Percentiles rank a stretch among this genome's conserved stretches.
These are phyloP conservation scores for Stephania cephalantha DNA, from an alignment of 164 flowering plant genomes.

Conservation along the genomic window DNA sequence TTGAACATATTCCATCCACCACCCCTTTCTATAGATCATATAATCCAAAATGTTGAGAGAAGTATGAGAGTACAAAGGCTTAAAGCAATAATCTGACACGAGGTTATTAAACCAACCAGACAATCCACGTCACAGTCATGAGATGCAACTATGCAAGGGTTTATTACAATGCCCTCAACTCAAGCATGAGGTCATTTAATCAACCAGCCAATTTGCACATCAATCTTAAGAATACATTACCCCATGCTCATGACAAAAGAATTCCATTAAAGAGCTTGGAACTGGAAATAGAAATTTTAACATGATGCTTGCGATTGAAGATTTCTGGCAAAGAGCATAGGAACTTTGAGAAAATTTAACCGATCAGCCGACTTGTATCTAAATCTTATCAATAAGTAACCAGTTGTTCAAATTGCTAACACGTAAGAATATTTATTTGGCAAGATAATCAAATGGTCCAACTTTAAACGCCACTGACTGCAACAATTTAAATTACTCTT, in stretches of 20 bases:
- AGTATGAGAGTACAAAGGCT: no score
- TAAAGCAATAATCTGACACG: no score
- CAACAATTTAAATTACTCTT: neutral
- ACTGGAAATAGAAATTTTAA: neutral
- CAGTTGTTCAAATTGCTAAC: neutral
- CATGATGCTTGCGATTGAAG: neutral
- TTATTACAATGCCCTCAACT: no score
- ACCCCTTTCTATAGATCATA: no score
- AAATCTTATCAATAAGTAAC: neutral
- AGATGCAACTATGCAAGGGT: no score
- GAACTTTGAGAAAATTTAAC: neutral
- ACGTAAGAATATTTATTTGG: neutral
- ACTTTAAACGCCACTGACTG: neutral
- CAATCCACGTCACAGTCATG: no score
- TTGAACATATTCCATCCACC: neutral
- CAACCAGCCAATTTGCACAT: no score
- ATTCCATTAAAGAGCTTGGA: neutral
- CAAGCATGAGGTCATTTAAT: no score
- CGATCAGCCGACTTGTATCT: neutral
- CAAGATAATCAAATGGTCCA: neutral
- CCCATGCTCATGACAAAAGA: no score
- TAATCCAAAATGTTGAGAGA: no score
- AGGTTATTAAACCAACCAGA: no score
- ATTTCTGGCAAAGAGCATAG: neutral
- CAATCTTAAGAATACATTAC: no score